Evolutionary conservation across 768 basidiomycete genomes (phyloP).

Genomic region (Boletus rufocinnamomeus): DNA sequence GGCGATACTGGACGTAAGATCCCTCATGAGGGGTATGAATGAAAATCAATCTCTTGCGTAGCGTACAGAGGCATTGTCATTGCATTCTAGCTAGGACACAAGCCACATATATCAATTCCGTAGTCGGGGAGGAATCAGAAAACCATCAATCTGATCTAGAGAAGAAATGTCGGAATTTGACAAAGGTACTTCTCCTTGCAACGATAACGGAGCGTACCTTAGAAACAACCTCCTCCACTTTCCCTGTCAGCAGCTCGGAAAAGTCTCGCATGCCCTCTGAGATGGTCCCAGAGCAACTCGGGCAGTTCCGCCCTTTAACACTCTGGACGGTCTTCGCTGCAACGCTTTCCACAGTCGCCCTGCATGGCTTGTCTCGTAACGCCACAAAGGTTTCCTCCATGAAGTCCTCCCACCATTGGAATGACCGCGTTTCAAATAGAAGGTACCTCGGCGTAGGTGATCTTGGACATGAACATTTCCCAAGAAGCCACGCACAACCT

Average conservation of each 20-base stretch:
- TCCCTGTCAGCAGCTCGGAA: neutral
- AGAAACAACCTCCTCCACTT: conserved; percentile 14
- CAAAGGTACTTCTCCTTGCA: neutral
- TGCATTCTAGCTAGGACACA: neutral
- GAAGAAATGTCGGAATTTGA: neutral
- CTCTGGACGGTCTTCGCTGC: too few species aligned
- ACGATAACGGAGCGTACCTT: conserved; percentile 4
- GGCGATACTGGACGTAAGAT: neutral
- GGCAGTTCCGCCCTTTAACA: too few species aligned
- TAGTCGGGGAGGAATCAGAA: neutral
- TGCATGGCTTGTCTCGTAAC: too few species aligned
- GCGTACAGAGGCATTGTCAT: neutral
- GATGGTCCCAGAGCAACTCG: too few species aligned
- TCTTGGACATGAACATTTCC: too few species aligned
- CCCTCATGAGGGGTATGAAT: neutral
- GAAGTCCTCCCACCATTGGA: too few species aligned
- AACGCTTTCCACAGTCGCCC: too few species aligned
- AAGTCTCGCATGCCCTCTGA: conserved; percentile 17
- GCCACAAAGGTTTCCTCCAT: too few species aligned
- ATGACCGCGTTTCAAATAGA: too few species aligned
- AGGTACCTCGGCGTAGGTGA: too few species aligned
- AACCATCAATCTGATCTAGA: neutral
- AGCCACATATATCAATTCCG: neutral
- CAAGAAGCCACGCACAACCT: neutral
- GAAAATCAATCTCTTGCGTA: neutral